A percentile compares a stretch with the other conserved stretches of the same genome.
phyloP scores from a whole-genome alignment of 306 rosid species.

The Cercis canadensis region DNA sequence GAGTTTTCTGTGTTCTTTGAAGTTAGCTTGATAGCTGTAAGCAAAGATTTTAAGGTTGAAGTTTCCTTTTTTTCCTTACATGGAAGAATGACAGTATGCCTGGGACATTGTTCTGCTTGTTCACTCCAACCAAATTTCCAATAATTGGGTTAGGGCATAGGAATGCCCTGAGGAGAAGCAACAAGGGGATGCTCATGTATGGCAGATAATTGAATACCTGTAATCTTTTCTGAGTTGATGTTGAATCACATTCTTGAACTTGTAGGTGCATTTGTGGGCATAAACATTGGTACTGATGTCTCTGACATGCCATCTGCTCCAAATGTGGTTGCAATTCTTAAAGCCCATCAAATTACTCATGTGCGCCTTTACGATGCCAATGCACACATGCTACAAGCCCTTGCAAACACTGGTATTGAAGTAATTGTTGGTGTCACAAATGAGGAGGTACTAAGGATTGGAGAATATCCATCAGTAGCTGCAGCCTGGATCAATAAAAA shows the following conservation, averaged over 20 bases:
- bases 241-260: slow-evolving; percentile 37
- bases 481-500: slow-evolving; percentile 88
- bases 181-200: slow-evolving; percentile 1
- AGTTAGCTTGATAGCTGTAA: slow-evolving; percentile 14
- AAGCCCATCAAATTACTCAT: slow-evolving; percentile 72
- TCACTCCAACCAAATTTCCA: not conserved
- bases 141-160: not conserved
- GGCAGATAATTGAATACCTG: slow-evolving; percentile 14
- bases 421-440: slow-evolving; percentile 79
- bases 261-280: slow-evolving; percentile 90
- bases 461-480: slow-evolving; percentile 74
- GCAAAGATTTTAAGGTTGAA: slow-evolving; percentile 10
- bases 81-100: slow-evolving; percentile 7
- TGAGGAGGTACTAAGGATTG: slow-evolving; percentile 75
- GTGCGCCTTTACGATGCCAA: slow-evolving; percentile 83
- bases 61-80: not conserved
- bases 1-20: not conserved
- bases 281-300: slow-evolving; percentile 80
- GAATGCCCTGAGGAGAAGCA: slow-evolving; percentile 14
- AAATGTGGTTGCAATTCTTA: slow-evolving; percentile 67
- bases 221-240: slow-evolving; percentile 37
- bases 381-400: slow-evolving; percentile 74
- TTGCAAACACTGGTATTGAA: slow-evolving; percentile 72
- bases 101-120: slow-evolving; percentile 8
- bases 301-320: slow-evolving; percentile 75